Evolutionary conservation across 768 basidiomycete genomes (phyloP), one percentile per base, ranked within the genome.

Genomic region (Boletus barrowsii): DNA sequence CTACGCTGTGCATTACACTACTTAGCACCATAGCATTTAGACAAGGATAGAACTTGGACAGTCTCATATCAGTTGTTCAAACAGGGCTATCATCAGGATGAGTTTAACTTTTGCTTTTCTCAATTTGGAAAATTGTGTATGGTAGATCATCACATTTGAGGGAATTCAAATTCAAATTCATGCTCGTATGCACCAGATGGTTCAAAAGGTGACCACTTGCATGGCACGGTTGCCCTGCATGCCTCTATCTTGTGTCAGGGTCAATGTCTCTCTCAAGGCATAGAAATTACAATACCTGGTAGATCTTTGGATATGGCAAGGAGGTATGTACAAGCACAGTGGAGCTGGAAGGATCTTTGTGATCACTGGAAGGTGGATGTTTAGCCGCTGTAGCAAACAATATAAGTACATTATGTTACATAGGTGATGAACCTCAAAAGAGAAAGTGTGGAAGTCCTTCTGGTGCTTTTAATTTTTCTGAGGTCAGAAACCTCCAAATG

Each of bases 221-320:
- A 61, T 39, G 59, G 59, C 0, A 55, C 56, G 0, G 44, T 58
- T 2, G 56, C 59, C 60, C n/a, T n/a, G n/a, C n/a, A n/a, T n/a
- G n/a, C n/a, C n/a, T n/a, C n/a, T 1, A 61, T 57, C 0, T 39
- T 50, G 33, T 2, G 1, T 3, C 1, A 2, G 0, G 53, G 56
- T 10, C 0, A 37, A 35, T 17, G 3, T 51, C 36, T 47, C 13
- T 58, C 51, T 3, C 60, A 61, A 54, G 60, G 54, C 0, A 0
- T 61, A 1, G 45, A 37, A 29, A 56, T 61, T 3, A 58, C 48
- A 0, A 36, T 55, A 2, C 53, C 59, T n/a, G 20, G 17, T 0
- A 54, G 40, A n/a, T 36, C 47, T 0, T 9, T 58, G 15, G 39
- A 41, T 2, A 55, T n/a, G 60, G 51, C 57, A 8, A 40, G 14